Evolutionary conservation across 352 stramenopile genomes (phyloP).

Genomic region (Phytophthora melonis): DNA sequence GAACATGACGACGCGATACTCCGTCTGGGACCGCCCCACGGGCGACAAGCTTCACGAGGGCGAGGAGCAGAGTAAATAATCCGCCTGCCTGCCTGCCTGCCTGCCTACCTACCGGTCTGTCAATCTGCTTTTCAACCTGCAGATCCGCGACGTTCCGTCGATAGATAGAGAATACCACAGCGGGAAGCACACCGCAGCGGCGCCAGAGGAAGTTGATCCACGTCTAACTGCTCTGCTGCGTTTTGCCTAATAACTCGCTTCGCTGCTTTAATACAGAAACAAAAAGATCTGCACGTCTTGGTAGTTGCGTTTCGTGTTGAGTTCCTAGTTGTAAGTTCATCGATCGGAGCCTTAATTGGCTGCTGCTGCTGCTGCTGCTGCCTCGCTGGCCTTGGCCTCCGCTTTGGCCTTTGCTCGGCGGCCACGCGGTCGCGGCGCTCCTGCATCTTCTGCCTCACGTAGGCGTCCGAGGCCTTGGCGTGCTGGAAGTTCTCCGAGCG

Average conservation of each 20-base stretch:
- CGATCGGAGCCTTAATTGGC: conserved; percentile 15
- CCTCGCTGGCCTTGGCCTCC: conserved; percentile 13
- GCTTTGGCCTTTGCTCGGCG: conserved; percentile 25
- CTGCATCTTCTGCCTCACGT: conserved; percentile 81
- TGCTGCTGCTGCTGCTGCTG: conserved; percentile 5
- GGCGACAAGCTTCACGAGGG: conserved; percentile 68
- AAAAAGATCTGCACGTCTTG: conserved; percentile 13
- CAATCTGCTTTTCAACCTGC: neutral
- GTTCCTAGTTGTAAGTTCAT: conserved; percentile 6
- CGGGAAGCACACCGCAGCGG: conserved; percentile 8
- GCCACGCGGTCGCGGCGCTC: conserved; percentile 65
- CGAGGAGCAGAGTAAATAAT: conserved; percentile 42
- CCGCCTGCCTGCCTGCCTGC: neutral
- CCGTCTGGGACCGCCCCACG: conserved; percentile 78
- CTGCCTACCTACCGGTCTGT: conserved; percentile 6
- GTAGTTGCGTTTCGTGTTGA: neutral
- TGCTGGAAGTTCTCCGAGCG: conserved; percentile 72
- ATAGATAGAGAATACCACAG: conserved; percentile 21
- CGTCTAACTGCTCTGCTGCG: conserved; percentile 19
- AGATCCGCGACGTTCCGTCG: conserved; percentile 13
- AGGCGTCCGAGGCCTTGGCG: conserved; percentile 73
- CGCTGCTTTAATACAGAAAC: conserved; percentile 29
- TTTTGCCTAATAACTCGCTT: conserved; percentile 28
- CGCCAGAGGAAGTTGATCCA: neutral
- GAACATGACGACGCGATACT: conserved; percentile 87